Percentiles rank a stretch among this genome's conserved stretches.
Evolutionary conservation across 805 yeast species (phyloP).

Genomic region (Kodamaea kaohsiungensis): DNA sequence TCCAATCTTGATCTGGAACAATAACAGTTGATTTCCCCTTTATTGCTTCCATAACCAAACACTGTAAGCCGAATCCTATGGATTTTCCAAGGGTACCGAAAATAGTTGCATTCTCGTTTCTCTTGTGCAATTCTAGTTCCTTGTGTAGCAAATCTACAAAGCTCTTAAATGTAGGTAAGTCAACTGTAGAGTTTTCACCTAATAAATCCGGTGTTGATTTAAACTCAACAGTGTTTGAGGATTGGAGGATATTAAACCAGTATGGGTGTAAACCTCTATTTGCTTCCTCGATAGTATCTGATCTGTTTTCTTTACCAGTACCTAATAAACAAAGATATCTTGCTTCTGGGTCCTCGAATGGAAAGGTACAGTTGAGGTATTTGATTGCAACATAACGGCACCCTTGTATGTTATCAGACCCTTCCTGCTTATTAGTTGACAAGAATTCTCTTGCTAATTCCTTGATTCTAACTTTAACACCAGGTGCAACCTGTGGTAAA

Average conservation of each 20-base stretch:
- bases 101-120: conserved; percentile 26
- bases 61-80: conserved; percentile 54
- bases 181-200: conserved; percentile 38
- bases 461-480: conserved; percentile 45
- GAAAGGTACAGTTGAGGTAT: conserved; percentile 61
- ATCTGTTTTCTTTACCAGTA: conserved; percentile 52
- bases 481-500: conserved; percentile 40
- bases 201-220: conserved; percentile 46
- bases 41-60: conserved; percentile 66
- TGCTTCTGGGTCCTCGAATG: conserved; percentile 67
- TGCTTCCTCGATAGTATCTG: conserved; percentile 82
- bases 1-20: conserved; percentile 75
- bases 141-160: conserved; percentile 29
- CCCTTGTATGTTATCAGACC: conserved; percentile 37
- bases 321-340: conserved; percentile 70
- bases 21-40: conserved; percentile 54
- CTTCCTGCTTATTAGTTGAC: background rate
- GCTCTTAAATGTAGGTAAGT: conserved; percentile 57
- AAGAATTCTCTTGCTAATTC: conserved; percentile 35
- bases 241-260: conserved; percentile 60
- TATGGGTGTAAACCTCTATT: conserved; percentile 78
- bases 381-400: conserved; percentile 67
- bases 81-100: conserved; percentile 40
- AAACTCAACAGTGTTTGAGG: conserved; percentile 46
- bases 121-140: conserved; percentile 22